A percentile compares a stretch with the other conserved stretches of the same genome.
Evolutionary conservation across 306 rosid genomes (phyloP).

Genomic region (Fragaria vesca): DNA sequence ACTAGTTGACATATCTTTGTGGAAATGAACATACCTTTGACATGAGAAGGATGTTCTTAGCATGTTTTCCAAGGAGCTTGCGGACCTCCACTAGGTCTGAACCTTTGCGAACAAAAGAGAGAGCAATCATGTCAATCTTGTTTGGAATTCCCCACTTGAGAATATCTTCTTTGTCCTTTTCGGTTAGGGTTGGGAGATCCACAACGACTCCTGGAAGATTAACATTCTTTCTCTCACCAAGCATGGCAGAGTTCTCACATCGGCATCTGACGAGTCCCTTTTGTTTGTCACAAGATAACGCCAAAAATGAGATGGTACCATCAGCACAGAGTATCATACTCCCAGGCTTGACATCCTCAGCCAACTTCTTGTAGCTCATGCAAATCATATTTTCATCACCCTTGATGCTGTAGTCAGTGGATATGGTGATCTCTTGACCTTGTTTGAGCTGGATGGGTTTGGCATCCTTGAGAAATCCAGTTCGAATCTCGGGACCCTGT

Average conservation of each 20-base stretch:
- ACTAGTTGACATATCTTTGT: background rate
- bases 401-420: constrained; percentile 82
- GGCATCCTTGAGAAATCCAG: constrained; percentile 86
- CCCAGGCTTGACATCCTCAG: constrained; percentile 87
- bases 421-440: constrained; percentile 78
- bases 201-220: constrained; percentile 91
- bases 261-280: constrained; percentile 71
- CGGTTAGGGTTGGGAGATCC: constrained; percentile 95
- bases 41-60: constrained; percentile 90
- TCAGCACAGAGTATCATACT: constrained; percentile 87
- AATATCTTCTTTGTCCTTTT: constrained; percentile 90
- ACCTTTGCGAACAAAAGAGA: constrained; percentile 93
- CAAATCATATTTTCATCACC: constrained; percentile 78
- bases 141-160: constrained; percentile 87
- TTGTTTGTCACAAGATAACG: constrained; percentile 63
- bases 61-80: constrained; percentile 73
- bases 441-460: constrained; percentile 75
- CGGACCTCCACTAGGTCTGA: constrained; percentile 89
- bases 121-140: constrained; percentile 92
- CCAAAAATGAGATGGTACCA: constrained; percentile 84
- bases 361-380: constrained; percentile 96
- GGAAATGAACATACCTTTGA: constrained; percentile 63
- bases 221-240: constrained; percentile 95
- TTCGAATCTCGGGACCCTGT: constrained; percentile 98
- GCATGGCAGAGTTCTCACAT: constrained; percentile 90